phyloP scores from a whole-genome alignment of 805 yeast genomes.

The Brettanomyces custersianus region DNA sequence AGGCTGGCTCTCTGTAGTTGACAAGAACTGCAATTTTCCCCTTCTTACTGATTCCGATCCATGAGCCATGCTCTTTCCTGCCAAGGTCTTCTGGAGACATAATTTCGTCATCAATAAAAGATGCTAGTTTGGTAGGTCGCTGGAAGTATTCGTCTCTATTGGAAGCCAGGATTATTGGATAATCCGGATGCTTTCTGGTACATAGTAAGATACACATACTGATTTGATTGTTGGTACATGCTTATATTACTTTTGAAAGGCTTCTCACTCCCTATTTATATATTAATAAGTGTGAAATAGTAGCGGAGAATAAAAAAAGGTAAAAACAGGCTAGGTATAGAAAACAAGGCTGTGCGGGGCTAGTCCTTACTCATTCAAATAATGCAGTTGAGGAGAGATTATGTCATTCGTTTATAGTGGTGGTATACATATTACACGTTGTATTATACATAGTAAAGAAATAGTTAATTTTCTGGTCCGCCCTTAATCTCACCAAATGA shows the following conservation, averaged over 20 bases:
- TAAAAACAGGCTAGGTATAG: too few relatives aligned
- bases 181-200: constrained; percentile 61
- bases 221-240: too few relatives aligned
- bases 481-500: constrained; percentile 79
- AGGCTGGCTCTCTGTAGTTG: constrained; percentile 51
- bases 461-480: too few relatives aligned
- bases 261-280: too few relatives aligned
- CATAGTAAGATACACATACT: constrained; percentile 74
- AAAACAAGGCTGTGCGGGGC: too few relatives aligned
- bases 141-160: constrained; percentile 82
- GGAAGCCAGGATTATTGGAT: constrained; percentile 66
- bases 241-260: too few relatives aligned
- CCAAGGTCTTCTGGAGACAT: constrained; percentile 71
- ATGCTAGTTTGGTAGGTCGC: constrained; percentile 61
- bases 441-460: too few relatives aligned
- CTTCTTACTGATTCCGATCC: constrained; percentile 62
- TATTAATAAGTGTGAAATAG: too few relatives aligned
- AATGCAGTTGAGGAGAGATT: background rate
- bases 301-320: too few relatives aligned
- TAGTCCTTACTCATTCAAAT: too few relatives aligned
- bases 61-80: constrained; percentile 72
- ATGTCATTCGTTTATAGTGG: too few relatives aligned
- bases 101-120: constrained; percentile 24
- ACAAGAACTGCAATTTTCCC: constrained; percentile 68
- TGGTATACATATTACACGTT: too few relatives aligned